A percentile compares a stretch with the other conserved stretches of the same genome.
phyloP scores from a whole-genome alignment of 2,329 filamentous ascomycete genomes.

The Colletotrichum chrysophilum region DNA sequence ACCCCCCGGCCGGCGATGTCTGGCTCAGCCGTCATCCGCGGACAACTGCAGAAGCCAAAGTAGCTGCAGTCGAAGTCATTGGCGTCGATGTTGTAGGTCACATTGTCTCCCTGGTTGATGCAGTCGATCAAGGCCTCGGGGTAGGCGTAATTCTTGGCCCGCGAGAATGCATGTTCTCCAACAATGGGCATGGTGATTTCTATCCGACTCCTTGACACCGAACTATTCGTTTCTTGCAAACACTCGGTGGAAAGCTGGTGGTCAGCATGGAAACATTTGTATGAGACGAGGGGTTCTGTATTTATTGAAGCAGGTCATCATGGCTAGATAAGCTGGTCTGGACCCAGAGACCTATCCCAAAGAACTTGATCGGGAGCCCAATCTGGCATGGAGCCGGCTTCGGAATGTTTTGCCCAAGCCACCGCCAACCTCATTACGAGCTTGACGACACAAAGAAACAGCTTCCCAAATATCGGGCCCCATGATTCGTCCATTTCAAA shows the following conservation, averaged over 20 bases:
- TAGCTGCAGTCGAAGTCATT: not conserved
- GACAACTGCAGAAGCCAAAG: not conserved
- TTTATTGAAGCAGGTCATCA: not conserved
- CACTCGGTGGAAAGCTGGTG: accelerated
- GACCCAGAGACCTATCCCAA: not conserved
- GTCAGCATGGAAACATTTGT: not conserved
- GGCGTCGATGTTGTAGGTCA: not conserved
- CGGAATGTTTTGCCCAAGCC: not conserved
- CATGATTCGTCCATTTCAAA: not conserved
- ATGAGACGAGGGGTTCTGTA: not conserved
- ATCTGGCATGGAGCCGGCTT: not conserved
- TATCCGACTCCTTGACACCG: not conserved
- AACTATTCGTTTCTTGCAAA: not conserved
- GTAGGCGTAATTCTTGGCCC: not conserved
- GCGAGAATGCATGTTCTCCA: not conserved
- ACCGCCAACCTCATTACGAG: not conserved
- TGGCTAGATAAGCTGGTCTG: not conserved
- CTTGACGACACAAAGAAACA: not conserved
- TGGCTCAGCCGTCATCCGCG: not conserved
- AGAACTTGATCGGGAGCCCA: not conserved
- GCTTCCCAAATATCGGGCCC: not conserved
- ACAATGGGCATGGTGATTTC: not conserved
- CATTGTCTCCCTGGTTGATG: not conserved
- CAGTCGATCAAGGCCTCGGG: not conserved
- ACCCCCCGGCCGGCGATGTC: not conserved